Percentiles rank a stretch among this genome's conserved stretches.
These are phyloP conservation scores for Mortierella sp. DNA, from an alignment of 371 early-diverging fungal genomes.

Conservation along the genomic window DNA sequence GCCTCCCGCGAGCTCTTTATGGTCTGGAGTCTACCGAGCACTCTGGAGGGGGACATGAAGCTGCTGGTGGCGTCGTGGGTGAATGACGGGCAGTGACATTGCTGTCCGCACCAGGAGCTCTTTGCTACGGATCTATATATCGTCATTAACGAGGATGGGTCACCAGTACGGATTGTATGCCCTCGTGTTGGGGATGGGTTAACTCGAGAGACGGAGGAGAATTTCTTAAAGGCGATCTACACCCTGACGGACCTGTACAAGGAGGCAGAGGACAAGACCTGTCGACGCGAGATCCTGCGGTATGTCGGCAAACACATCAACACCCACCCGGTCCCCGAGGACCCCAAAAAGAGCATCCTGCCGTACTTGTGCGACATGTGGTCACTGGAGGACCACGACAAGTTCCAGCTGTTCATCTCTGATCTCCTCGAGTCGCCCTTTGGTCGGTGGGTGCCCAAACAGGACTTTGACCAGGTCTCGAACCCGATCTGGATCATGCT, in stretches of 20 bases:
- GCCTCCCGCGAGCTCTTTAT: neutral
- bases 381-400: neutral
- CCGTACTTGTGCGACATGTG: neutral
- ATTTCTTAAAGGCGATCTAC: neutral
- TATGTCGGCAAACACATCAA: constrained; percentile 3
- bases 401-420: neutral
- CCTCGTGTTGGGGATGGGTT: neutral
- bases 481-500: neutral
- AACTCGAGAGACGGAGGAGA: neutral
- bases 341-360: neutral
- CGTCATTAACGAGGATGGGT: neutral
- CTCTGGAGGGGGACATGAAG: neutral
- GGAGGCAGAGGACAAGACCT: neutral
- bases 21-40: neutral
- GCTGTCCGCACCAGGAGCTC: constrained; percentile 1
- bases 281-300: neutral
- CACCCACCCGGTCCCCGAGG: neutral
- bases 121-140: neutral
- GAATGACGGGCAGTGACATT: neutral
- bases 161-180: neutral
- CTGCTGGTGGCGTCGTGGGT: neutral
- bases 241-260: neutral
- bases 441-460: constrained; percentile 14
- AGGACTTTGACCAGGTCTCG: neutral
- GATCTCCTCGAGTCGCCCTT: neutral